Percentiles rank a stretch among this genome's conserved stretches.
phyloP scores from a whole-genome alignment of 441 rosid genomes.

The Gossypium armourianum region DNA sequence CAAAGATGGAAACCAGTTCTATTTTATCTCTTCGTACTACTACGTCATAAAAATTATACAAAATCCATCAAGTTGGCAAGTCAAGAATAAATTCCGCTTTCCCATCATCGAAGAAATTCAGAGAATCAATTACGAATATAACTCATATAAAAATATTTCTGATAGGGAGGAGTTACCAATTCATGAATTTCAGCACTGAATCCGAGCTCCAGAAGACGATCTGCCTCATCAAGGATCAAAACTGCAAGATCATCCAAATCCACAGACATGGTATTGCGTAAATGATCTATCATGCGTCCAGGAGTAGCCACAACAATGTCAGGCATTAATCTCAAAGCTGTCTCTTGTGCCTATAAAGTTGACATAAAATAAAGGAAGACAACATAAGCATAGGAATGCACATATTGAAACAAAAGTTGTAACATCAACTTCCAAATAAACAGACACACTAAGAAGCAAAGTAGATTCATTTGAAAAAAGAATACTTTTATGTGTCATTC shows the following conservation, averaged over 20 bases:
- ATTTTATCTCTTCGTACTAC: background rate
- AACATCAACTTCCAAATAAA: background rate
- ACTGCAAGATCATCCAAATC: constrained; percentile 86
- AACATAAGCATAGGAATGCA: background rate
- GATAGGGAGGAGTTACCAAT: constrained; percentile 39
- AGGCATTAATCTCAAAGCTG: constrained; percentile 84
- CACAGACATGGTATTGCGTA: constrained; percentile 86
- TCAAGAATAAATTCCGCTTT: background rate
- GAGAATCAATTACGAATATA: background rate
- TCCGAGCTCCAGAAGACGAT: constrained; percentile 90
- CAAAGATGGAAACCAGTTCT: background rate
- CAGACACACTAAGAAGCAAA: background rate
- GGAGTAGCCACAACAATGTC: constrained; percentile 98
- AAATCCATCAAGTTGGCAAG: background rate
- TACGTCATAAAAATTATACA: background rate
- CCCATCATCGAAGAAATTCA: background rate
- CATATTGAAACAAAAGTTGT: background rate
- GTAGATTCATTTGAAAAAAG: background rate
- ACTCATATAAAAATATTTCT: background rate
- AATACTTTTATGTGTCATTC: background rate
- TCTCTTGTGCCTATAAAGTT: constrained; percentile 60
- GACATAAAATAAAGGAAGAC: constrained; percentile 3
- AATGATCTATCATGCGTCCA: constrained; percentile 91
- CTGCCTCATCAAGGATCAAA: constrained; percentile 90
- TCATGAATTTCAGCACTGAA: constrained; percentile 85